A percentile compares a stretch with the other conserved stretches of the same genome.
Evolutionary conservation across 2,329 filamentous ascomycete genomes (phyloP).

Genomic region (Tolypocladium guangdongense): DNA sequence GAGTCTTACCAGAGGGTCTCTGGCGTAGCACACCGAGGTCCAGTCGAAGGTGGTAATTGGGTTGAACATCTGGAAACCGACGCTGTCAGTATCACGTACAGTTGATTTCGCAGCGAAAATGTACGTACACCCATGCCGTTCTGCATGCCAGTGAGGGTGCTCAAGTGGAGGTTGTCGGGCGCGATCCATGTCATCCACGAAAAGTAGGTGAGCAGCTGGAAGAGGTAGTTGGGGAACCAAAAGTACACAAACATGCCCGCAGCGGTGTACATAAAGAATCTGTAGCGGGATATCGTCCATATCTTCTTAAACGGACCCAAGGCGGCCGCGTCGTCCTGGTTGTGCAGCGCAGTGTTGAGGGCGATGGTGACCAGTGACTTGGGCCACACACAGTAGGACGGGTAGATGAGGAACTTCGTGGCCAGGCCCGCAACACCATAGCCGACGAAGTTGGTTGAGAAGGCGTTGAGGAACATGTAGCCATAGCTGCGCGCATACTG

Average conservation of each 20-base stretch:
- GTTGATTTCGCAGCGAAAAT: background rate
- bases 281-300: slow-evolving; percentile 31
- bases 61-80: slow-evolving; percentile 17
- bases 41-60: slow-evolving; percentile 31
- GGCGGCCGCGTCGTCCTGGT: slow-evolving; percentile 20
- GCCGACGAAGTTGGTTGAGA: slow-evolving; percentile 43
- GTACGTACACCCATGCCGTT: slow-evolving; percentile 22
- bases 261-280: slow-evolving; percentile 34
- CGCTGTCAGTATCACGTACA: background rate
- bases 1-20: slow-evolving; percentile 18
- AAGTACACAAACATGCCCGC: slow-evolving; percentile 40
- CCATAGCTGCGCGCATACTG: slow-evolving; percentile 32
- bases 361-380: slow-evolving; percentile 37
- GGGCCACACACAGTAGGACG: slow-evolving; percentile 43
- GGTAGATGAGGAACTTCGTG: slow-evolving; percentile 40
- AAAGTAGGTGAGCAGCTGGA: slow-evolving; percentile 34
- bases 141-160: slow-evolving; percentile 23
- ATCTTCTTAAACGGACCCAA: slow-evolving; percentile 18
- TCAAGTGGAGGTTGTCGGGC: slow-evolving; percentile 27
- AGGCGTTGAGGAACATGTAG: slow-evolving; percentile 38
- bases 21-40: slow-evolving; percentile 23
- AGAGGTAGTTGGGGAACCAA: slow-evolving; percentile 42
- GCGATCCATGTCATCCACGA: slow-evolving; percentile 45
- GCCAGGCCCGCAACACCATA: slow-evolving; percentile 42
- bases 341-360: slow-evolving; percentile 37